Conservation (phyloP, 140 eudicot species). For the Flaveria floridana region DNA sequence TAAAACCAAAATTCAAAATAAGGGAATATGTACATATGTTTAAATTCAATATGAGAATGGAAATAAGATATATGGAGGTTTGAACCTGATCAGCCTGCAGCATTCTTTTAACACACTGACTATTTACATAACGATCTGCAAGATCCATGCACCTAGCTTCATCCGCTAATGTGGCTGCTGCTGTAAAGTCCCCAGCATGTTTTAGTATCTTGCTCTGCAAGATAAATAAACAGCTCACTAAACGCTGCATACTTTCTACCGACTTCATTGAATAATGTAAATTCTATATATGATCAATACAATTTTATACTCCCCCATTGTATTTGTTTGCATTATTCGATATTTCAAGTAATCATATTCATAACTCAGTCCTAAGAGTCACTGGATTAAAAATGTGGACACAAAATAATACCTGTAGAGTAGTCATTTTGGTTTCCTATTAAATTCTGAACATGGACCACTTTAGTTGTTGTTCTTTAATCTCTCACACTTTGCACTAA, state of each 20-base stretch:
- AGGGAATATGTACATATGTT: constrained; percentile 2
- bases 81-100: constrained; percentile 92
- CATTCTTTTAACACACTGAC: constrained; percentile 95
- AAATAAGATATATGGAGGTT: background rate
- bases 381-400: background rate
- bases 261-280: background rate
- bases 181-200: constrained; percentile 86
- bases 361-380: background rate
- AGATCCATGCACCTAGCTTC: constrained; percentile 99
- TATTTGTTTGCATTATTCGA: background rate
- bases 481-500: background rate
- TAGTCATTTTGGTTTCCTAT: background rate
- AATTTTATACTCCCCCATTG: background rate
- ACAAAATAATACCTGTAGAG: background rate
- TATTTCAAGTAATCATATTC: background rate
- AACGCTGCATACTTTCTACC: constrained; percentile 5
- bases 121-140: constrained; percentile 95
- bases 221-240: constrained; percentile 4
- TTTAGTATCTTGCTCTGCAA: constrained; percentile 86
- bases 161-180: constrained; percentile 97
- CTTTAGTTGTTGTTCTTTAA: background rate
- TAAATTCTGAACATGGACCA: background rate
- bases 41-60: background rate
- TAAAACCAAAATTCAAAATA: constrained; percentile 6
- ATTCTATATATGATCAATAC: background rate